A percentile compares a stretch with the other conserved stretches of the same genome.
These are phyloP conservation scores for Dissophora ornata DNA, from an alignment of 192 early-diverging fungal genomes.

Conservation along the genomic window DNA sequence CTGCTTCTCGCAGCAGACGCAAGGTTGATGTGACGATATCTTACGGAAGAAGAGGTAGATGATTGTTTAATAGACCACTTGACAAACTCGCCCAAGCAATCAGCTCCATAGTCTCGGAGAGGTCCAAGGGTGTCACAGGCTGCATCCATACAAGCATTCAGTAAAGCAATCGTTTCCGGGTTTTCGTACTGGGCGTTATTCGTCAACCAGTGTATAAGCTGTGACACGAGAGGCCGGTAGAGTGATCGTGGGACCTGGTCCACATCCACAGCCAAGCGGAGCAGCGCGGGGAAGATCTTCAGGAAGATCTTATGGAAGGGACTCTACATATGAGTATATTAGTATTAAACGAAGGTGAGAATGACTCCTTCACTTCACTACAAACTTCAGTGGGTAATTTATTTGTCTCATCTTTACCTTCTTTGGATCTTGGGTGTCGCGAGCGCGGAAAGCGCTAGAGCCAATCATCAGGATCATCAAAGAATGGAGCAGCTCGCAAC, in stretches of 20 bases:
- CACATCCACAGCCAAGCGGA: slow-evolving; percentile 76
- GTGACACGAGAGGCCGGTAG: slow-evolving; percentile 70
- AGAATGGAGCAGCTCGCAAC: slow-evolving; percentile 79
- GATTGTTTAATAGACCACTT: slow-evolving; percentile 82
- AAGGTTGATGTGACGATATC: neutral
- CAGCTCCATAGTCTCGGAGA: slow-evolving; percentile 78
- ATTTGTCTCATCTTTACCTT: slow-evolving; percentile 51
- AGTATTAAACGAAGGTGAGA: neutral
- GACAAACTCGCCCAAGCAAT: slow-evolving; percentile 80
- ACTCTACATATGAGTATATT: slow-evolving; percentile 54
- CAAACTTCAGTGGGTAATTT: no score
- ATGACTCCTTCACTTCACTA: no score
- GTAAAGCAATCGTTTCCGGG: slow-evolving; percentile 77
- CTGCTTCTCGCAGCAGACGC: no score
- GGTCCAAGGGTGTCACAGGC: slow-evolving; percentile 60
- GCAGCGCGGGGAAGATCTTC: slow-evolving; percentile 75
- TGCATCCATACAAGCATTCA: slow-evolving; percentile 77
- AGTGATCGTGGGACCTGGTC: slow-evolving; percentile 78
- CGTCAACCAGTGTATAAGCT: slow-evolving; percentile 86
- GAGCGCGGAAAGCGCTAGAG: slow-evolving; percentile 65
- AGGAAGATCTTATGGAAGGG: slow-evolving; percentile 72
- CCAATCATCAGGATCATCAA: slow-evolving; percentile 82
- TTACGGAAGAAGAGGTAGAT: slow-evolving; percentile 49
- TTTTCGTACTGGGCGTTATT: slow-evolving; percentile 80
- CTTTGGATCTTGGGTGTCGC: slow-evolving; percentile 51